These are phyloP conservation scores for Hygrophoropsis aurantiaca DNA, from an alignment of 768 basidiomycete genomes.

Conservation along the genomic window DNA sequence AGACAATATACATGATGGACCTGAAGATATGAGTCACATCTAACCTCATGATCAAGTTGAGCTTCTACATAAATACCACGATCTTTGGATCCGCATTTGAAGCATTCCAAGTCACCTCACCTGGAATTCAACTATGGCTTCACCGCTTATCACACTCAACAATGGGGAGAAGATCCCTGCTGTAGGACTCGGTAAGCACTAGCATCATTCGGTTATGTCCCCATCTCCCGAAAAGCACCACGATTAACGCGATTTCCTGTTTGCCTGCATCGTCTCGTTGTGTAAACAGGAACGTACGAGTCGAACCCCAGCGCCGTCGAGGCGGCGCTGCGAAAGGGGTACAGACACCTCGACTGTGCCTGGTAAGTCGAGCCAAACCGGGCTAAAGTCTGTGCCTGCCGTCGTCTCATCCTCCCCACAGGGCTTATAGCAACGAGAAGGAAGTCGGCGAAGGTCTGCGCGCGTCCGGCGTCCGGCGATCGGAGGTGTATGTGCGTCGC, in stretches of 20 bases:
- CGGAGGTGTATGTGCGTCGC: slow-evolving; percentile 62
- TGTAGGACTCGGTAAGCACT: slow-evolving; percentile 59
- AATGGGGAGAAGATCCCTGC: slow-evolving; percentile 55
- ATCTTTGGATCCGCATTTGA: no score
- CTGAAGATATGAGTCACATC: no score
- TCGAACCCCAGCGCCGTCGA: slow-evolving; percentile 70
- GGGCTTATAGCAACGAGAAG: slow-evolving; percentile 76
- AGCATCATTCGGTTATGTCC: no score
- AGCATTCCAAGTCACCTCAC: no score
- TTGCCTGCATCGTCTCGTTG: no score
- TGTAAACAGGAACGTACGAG: slow-evolving; percentile 72
- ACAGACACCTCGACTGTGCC: slow-evolving; percentile 77
- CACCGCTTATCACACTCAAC: slow-evolving; percentile 59
- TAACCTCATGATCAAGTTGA: no score
- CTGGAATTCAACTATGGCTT: no score
- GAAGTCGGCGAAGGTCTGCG: slow-evolving; percentile 82
- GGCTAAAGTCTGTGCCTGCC: not conserved
- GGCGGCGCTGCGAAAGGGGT: slow-evolving; percentile 74
- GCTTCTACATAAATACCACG: no score
- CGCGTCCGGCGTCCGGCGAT: slow-evolving; percentile 72
- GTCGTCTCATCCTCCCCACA: slow-evolving; percentile 9
- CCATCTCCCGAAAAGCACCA: slow-evolving; percentile 18
- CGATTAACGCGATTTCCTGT: not conserved
- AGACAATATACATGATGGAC: no score
- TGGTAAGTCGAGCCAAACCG: slow-evolving; percentile 36